Evolutionary conservation across 805 yeast genomes (phyloP).

Genomic region (Candida patagonica): DNA sequence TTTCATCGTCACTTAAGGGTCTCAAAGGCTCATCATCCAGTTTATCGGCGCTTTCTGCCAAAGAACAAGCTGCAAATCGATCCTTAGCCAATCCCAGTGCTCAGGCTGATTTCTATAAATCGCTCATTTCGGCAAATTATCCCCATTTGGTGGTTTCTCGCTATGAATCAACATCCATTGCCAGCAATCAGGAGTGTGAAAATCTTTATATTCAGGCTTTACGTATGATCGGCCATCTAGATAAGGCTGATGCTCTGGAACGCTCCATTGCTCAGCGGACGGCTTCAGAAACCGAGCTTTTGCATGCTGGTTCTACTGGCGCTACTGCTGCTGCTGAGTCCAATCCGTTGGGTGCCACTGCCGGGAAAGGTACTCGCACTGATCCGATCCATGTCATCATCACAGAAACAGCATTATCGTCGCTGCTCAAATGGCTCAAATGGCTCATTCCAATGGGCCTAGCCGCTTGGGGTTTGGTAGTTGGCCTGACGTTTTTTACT

Average conservation of each 20-base stretch:
- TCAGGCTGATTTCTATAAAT: conserved; percentile 79
- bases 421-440: conserved; percentile 78
- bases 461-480: conserved; percentile 70
- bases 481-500: conserved; percentile 65
- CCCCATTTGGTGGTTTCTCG: conserved; percentile 96
- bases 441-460: conserved; percentile 80
- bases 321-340: conserved; percentile 6
- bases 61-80: conserved; percentile 82
- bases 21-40: not conserved
- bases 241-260: conserved; percentile 65
- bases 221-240: conserved; percentile 62
- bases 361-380: conserved; percentile 25
- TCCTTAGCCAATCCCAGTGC: conserved; percentile 55
- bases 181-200: conserved; percentile 70
- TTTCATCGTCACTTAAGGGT: no score
- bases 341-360: not conserved
- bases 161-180: conserved; percentile 90
- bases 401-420: conserved; percentile 70
- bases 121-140: conserved; percentile 66
- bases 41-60: conserved; percentile 17
- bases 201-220: conserved; percentile 74
- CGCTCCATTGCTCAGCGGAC: conserved; percentile 33
- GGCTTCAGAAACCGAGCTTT: not conserved
- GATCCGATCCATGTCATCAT: conserved; percentile 94
- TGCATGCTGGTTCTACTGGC: not conserved